Evolutionary conservation across 371 early-diverging fungal genomes (phyloP).

Genomic region (Hamiltosporidium tvaerminnensis): DNA sequence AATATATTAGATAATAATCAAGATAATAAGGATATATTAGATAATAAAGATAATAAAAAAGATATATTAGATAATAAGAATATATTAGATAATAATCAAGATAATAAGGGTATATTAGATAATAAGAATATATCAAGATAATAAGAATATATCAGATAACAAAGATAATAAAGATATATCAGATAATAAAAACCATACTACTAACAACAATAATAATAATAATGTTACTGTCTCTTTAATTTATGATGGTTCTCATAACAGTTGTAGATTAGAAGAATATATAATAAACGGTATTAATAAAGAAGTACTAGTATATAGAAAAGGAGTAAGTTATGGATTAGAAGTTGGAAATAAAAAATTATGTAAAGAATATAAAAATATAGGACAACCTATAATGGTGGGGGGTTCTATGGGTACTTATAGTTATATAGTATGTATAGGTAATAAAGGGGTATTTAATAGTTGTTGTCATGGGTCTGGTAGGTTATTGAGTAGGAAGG

Average conservation of each 20-base stretch:
- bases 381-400: slow-evolving; percentile 30
- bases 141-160: no score
- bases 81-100: no score
- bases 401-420: slow-evolving; percentile 54
- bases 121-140: no score
- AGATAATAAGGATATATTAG: no score
- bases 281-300: slow-evolving; percentile 5
- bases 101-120: no score
- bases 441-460: slow-evolving; percentile 11
- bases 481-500: slow-evolving; percentile 35
- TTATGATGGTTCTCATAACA: slow-evolving; percentile 52
- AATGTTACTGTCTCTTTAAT: no score
- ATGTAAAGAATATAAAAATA: slow-evolving; percentile 3
- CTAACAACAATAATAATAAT: no score
- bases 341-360: slow-evolving; percentile 16
- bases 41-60: no score
- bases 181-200: no score
- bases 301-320: slow-evolving; percentile 38
- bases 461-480: slow-evolving; percentile 53
- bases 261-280: slow-evolving; percentile 28
- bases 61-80: no score
- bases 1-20: no score
- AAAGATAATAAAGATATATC: no score
- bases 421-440: slow-evolving; percentile 42
- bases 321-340: slow-evolving; percentile 44